Conservation (phyloP, 208 protist species). For the Dictyostelium gargantuum region DNA sequence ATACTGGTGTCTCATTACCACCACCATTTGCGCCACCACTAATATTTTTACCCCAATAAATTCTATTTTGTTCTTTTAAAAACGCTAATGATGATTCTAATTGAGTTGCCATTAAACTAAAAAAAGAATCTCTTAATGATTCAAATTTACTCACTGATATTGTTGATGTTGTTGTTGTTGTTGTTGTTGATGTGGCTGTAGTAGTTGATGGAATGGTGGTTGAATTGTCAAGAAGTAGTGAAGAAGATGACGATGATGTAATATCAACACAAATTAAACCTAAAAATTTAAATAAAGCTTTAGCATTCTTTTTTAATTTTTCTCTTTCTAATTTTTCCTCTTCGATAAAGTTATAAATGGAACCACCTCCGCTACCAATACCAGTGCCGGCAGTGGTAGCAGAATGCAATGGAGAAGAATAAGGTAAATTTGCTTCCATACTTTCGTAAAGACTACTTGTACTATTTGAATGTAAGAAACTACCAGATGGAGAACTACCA, state of each 20-base stretch:
- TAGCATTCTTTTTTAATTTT: slow-evolving; percentile 36
- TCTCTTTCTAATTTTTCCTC: slow-evolving; percentile 33
- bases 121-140: slow-evolving; percentile 36
- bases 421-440: background rate
- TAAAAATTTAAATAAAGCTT: slow-evolving; percentile 52
- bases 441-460: background rate
- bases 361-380: background rate
- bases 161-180: background rate
- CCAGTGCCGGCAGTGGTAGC: no score
- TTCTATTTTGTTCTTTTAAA: slow-evolving; percentile 35
- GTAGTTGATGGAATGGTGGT: background rate
- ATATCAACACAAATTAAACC: slow-evolving; percentile 59
- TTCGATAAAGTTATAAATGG: background rate
- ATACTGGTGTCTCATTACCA: background rate
- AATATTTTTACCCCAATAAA: slow-evolving; percentile 1
- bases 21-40: background rate
- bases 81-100: slow-evolving; percentile 4
- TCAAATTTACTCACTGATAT: background rate
- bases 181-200: no score
- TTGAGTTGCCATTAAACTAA: slow-evolving; percentile 46
- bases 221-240: background rate
- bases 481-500: background rate
- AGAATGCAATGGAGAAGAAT: no score
- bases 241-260: background rate
- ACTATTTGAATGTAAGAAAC: background rate